These are phyloP conservation scores for Globomyces pollinis-pini DNA, from an alignment of 192 early-diverging fungal genomes.

Conservation along the genomic window DNA sequence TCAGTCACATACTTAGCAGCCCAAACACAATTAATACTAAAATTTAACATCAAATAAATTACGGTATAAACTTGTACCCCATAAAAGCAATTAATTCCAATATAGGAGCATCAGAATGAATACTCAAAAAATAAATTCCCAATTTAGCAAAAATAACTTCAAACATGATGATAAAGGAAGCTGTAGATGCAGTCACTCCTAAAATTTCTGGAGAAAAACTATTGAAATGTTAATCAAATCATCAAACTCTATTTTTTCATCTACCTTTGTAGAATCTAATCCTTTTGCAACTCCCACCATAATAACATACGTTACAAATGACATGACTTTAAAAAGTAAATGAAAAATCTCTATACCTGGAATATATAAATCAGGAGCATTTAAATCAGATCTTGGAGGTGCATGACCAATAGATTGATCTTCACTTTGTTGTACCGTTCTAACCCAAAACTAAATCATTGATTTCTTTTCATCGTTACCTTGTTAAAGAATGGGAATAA, in stretches of 20 bases:
- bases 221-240: neutral
- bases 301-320: slow-evolving; percentile 85
- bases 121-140: slow-evolving; percentile 80
- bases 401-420: slow-evolving; percentile 52
- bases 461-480: neutral
- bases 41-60: slow-evolving; percentile 14
- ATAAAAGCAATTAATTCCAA: slow-evolving; percentile 82
- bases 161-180: slow-evolving; percentile 66
- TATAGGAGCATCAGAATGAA: slow-evolving; percentile 66
- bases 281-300: slow-evolving; percentile 65
- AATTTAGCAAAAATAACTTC: slow-evolving; percentile 80
- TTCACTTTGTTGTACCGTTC: slow-evolving; percentile 49
- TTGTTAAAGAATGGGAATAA: slow-evolving; percentile 86
- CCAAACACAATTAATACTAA: slow-evolving; percentile 25
- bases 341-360: slow-evolving; percentile 44
- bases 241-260: neutral
- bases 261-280: slow-evolving; percentile 18
- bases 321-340: slow-evolving; percentile 80
- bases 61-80: slow-evolving; percentile 94
- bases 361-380: slow-evolving; percentile 95
- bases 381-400: slow-evolving; percentile 84
- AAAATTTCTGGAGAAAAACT: slow-evolving; percentile 84
- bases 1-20: slow-evolving; percentile 35
- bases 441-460: neutral
- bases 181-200: slow-evolving; percentile 75